Percentiles rank a stretch among this genome's conserved stretches.
phyloP scores from a whole-genome alignment of 192 early-diverging fungal genomes.

The Dispira simplex region DNA sequence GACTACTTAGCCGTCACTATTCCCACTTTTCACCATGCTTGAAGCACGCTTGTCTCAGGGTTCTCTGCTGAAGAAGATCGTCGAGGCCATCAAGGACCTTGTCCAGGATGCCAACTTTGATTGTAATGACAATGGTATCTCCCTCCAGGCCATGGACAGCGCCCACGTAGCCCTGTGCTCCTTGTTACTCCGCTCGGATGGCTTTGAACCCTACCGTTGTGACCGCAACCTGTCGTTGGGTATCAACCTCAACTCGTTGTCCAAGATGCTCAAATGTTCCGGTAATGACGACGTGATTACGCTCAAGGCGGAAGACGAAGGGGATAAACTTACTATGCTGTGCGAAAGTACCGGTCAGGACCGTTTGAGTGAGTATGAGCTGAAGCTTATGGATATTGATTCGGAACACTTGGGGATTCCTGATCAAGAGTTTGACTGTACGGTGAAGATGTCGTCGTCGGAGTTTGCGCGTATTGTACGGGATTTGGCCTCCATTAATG shows the following conservation, averaged over 20 bases:
- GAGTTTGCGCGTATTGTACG: constrained; percentile 89
- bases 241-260: constrained; percentile 67
- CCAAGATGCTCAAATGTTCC: constrained; percentile 89
- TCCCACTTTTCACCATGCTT: constrained; percentile 40
- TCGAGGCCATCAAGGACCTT: constrained; percentile 96
- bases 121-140: constrained; percentile 86
- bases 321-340: constrained; percentile 60
- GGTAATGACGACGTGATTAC: constrained; percentile 85
- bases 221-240: constrained; percentile 84
- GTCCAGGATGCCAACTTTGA: constrained; percentile 97
- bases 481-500: constrained; percentile 70
- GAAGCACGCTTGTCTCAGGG: constrained; percentile 84
- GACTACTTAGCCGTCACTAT: too few species aligned
- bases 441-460: constrained; percentile 69
- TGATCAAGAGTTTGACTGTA: constrained; percentile 84
- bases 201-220: constrained; percentile 79
- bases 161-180: constrained; percentile 92
- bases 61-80: constrained; percentile 79
- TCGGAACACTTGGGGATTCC: constrained; percentile 90
- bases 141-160: constrained; percentile 98
- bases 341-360: constrained; percentile 59
- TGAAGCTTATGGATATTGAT: constrained; percentile 99
- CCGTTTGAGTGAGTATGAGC: constrained; percentile 74
- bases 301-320: constrained; percentile 77
- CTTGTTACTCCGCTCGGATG: constrained; percentile 62